Conservation (phyloP, 345 rosid genomes). For the Sisymbrium altissimum region DNA sequence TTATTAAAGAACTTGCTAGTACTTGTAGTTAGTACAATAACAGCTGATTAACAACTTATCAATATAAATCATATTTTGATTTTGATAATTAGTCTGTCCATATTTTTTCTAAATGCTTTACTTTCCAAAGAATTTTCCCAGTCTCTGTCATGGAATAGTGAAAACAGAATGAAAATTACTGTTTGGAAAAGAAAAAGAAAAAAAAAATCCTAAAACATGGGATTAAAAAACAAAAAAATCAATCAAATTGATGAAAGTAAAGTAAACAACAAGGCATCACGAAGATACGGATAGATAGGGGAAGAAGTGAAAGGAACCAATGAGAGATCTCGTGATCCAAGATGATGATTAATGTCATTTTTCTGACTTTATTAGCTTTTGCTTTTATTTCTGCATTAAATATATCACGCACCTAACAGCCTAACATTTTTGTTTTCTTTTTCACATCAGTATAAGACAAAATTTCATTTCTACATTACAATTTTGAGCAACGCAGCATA, state of each 20-base stretch:
- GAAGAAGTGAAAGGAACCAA: constrained; percentile 31
- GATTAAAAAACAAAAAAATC: neutral
- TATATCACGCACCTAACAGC: constrained; percentile 29
- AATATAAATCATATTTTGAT: neutral
- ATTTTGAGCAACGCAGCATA: constrained; percentile 5
- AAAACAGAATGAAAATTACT: constrained; percentile 27
- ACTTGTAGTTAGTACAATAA: no score
- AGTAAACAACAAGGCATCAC: constrained; percentile 11
- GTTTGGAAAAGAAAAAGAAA: neutral
- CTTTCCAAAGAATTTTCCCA: neutral
- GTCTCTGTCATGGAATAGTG: constrained; percentile 23
- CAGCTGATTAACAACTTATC: neutral
- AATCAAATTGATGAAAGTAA: constrained; percentile 18
- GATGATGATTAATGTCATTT: constrained; percentile 32
- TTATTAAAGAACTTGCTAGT: no score
- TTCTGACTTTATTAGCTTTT: constrained; percentile 29
- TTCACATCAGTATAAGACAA: constrained; percentile 20
- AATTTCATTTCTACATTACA: constrained; percentile 9
- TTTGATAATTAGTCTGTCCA: neutral
- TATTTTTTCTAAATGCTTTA: neutral
- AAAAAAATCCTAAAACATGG: constrained; percentile 18
- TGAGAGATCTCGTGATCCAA: constrained; percentile 42
- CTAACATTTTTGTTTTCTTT: constrained; percentile 22
- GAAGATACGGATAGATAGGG: constrained; percentile 27
- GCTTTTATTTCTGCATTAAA: constrained; percentile 22